Base-by-base conservation (phyloP, 2,329 filamentous ascomycete species). In the Parasarocladium wereldwijsianum region DNA sequence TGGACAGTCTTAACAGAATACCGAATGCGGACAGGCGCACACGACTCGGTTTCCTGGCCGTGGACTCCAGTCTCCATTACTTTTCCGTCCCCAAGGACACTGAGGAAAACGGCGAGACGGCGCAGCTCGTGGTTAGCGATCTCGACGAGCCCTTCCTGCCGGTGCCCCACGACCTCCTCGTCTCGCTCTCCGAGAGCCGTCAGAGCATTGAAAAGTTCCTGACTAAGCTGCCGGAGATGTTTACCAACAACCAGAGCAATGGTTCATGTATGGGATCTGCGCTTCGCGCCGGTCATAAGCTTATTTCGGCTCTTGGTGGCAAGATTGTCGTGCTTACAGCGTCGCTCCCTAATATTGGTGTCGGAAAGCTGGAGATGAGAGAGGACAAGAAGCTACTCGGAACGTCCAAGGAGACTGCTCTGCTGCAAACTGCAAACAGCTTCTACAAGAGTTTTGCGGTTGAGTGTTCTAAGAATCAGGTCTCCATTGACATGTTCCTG, bases 381-480 rank as follows among this genome's bases (percentile, higher is more conserved):
- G 87, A 96, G 55, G 86, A 98, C 55, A 94, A 94, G 65, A 94
- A 93, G 57, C 58, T 93, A 11, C 64, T 98, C 15, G 90, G 90
- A 20, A 98, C 90, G 2, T 85, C 78, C 40, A 94, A 94, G 54
- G 90, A 98, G 52, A 84, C 72, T 40, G 64, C 69, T 37, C 66
- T 98, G 18, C 62, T 98, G 31, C 87, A 96, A 52, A 94, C 90
- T 0, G 81, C 74, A 23, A 94, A 85, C 60, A 85, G 82, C 47
- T 98, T 96, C 57, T 98, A 96, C 68, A 98, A 98, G 66, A 93
- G 83, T 45, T 98, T 98, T 46, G 90, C 90, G 1, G 90, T 98
- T 3, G 90, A 98, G 51, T 98, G 90, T 56, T 94, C 86, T 21
- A 98, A 98, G 63, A 93, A 92, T 42, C 90, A 98, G 55, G 90